phyloP scores from a whole-genome alignment of 768 basidiomycete genomes.

The Pisolithus marmoratus region DNA sequence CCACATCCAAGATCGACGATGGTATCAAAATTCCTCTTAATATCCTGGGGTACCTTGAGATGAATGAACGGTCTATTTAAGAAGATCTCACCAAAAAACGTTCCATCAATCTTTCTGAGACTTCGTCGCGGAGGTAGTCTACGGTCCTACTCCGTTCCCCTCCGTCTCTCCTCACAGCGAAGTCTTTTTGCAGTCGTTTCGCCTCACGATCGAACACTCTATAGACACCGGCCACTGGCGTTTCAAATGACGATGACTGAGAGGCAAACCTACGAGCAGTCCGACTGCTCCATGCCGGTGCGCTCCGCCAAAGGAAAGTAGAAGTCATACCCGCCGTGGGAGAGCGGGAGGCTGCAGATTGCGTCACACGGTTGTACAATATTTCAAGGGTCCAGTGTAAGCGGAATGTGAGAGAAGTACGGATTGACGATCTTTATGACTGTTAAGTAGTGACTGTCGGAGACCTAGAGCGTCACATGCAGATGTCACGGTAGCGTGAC shows the following conservation, averaged over 20 bases:
- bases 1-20: slow-evolving; percentile 89
- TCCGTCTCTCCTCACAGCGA: slow-evolving; percentile 53
- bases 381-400: too few relatives aligned
- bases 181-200: slow-evolving; percentile 75
- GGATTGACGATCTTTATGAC: too few relatives aligned
- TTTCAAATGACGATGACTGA: slow-evolving; percentile 35
- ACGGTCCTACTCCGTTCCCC: slow-evolving; percentile 67
- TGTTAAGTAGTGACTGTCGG: too few relatives aligned
- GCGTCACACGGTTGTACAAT: too few relatives aligned
- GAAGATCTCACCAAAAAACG: slow-evolving; percentile 62
- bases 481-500: not conserved
- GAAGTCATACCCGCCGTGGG: slow-evolving; percentile 12
- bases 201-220: slow-evolving; percentile 81
- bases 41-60: slow-evolving; percentile 53
- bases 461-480: slow-evolving; percentile 10
- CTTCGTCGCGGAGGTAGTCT: slow-evolving; percentile 89
- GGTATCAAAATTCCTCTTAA: slow-evolving; percentile 74
- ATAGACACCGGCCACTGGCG: slow-evolving; percentile 47
- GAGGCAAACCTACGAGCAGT: slow-evolving; percentile 43
- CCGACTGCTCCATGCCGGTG: not conserved
- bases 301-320: slow-evolving; percentile 3
- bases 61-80: not conserved
- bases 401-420: too few relatives aligned
- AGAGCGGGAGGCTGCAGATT: slow-evolving; percentile 8
- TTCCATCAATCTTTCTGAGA: slow-evolving; percentile 88